These are phyloP conservation scores for Globisporangium emineosum DNA, from an alignment of 352 stramenopile genomes.

Conservation along the genomic window DNA sequence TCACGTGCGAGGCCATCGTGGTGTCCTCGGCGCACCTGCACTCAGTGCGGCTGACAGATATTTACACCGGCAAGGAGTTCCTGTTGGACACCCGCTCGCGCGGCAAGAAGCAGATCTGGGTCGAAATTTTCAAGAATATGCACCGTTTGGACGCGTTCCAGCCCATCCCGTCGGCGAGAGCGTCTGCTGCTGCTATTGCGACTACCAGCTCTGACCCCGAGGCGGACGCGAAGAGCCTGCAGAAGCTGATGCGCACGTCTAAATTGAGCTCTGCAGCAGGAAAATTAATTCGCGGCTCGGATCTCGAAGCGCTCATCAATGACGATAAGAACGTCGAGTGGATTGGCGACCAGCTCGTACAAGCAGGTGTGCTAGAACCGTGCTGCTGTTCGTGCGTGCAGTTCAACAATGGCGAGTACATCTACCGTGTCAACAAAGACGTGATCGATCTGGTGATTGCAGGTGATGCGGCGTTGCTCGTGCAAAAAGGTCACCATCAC, in stretches of 20 bases:
- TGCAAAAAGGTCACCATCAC: not conserved
- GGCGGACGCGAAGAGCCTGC: not conserved
- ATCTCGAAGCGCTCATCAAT: constrained; percentile 29
- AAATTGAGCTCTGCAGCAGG: constrained; percentile 23
- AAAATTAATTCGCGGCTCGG: constrained; percentile 27
- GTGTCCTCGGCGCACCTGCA: constrained; percentile 62
- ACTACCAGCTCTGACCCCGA: not conserved
- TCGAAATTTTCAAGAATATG: constrained; percentile 38
- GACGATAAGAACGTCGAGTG: constrained; percentile 20
- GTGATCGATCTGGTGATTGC: constrained; percentile 7
- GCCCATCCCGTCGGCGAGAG: constrained; percentile 4
- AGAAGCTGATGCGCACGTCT: constrained; percentile 19
- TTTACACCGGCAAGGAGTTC: constrained; percentile 38
- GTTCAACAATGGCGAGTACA: constrained; percentile 24
- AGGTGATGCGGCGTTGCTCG: not conserved
- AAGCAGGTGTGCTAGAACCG: constrained; percentile 26
- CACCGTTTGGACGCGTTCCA: constrained; percentile 21
- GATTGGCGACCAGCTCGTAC: constrained; percentile 29
- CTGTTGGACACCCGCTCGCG: constrained; percentile 38
- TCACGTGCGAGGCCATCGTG: constrained; percentile 49
- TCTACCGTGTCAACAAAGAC: constrained; percentile 32
- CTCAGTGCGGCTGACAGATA: constrained; percentile 43
- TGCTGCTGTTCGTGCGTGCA: constrained; percentile 33
- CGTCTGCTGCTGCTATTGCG: not conserved
- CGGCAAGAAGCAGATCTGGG: constrained; percentile 55